A percentile compares a stretch with the other conserved stretches of the same genome.
phyloP scores from a whole-genome alignment of 495 filamentous ascomycete species.

The Daldinia concentrica region DNA sequence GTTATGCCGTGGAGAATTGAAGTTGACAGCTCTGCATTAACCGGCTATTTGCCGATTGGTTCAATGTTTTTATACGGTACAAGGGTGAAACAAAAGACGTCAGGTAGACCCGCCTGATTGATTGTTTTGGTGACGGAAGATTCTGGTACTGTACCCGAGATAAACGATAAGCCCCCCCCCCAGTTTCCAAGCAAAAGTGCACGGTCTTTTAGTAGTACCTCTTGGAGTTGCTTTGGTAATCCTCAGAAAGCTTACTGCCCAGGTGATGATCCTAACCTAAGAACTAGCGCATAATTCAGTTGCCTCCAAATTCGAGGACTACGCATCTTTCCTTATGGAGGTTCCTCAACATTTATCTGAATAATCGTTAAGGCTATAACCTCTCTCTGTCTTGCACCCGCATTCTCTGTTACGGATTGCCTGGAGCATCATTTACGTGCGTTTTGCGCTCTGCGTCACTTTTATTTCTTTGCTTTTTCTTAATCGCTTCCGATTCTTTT shows the following conservation, averaged over 20 bases:
- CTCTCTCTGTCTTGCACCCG: background rate
- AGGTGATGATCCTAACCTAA: background rate
- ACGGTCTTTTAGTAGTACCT: background rate
- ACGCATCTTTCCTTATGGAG: constrained; percentile 7
- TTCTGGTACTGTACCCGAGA: background rate
- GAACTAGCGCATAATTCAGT: constrained; percentile 1
- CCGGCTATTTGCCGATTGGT: background rate
- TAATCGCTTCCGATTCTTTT: background rate
- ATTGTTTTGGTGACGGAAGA: background rate
- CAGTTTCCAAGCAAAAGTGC: background rate
- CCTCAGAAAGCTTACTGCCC: background rate
- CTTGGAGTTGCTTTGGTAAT: background rate
- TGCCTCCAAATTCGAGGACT: constrained; percentile 4
- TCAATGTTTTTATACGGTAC: background rate
- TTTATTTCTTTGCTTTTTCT: background rate
- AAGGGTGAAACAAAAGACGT: background rate
- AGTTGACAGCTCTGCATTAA: background rate
- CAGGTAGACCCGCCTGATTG: background rate
- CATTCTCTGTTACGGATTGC: background rate
- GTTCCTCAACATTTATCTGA: background rate
- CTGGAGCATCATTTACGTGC: constrained; percentile 5
- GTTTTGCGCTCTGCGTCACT: background rate
- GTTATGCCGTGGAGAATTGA: no score
- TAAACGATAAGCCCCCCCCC: constrained; percentile 3
- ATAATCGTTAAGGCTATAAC: background rate